phyloP scores from a whole-genome alignment of 208 protist genomes.

The Leishmania martiniquensis region DNA sequence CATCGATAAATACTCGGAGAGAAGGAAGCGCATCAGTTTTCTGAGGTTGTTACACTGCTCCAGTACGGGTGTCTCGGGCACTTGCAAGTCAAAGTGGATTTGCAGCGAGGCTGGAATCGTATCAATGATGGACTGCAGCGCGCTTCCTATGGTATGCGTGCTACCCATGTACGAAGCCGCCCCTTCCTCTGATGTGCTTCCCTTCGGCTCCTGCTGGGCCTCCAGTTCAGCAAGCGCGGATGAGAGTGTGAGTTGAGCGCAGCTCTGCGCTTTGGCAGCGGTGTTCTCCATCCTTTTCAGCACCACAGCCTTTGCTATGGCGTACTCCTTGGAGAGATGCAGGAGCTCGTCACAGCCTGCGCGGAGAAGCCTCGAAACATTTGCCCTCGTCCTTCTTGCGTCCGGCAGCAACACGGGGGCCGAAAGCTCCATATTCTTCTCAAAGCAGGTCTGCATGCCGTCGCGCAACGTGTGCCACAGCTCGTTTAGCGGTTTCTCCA shows the following conservation, averaged over 20 bases:
- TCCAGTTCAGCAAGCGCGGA: constrained; percentile 30
- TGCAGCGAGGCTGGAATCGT: constrained; percentile 31
- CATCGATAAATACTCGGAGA: constrained; percentile 37
- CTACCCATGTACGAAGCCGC: neutral
- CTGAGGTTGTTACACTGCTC: constrained; percentile 17
- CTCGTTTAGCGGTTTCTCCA: constrained; percentile 26
- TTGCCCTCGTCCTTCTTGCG: constrained; percentile 10
- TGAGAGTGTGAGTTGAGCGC: constrained; percentile 6
- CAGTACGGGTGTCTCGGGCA: constrained; percentile 15
- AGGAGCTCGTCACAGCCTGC: constrained; percentile 1
- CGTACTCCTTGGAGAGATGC: constrained; percentile 18
- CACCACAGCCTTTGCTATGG: constrained; percentile 7
- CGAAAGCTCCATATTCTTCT: constrained; percentile 8
- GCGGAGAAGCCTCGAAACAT: constrained; percentile 16
- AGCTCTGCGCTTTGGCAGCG: neutral
- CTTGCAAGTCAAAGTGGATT: constrained; percentile 33
- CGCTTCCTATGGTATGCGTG: constrained; percentile 7
- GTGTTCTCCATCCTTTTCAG: constrained; percentile 5
- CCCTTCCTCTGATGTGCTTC: neutral
- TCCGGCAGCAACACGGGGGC: constrained; percentile 17
- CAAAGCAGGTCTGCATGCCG: constrained; percentile 11
- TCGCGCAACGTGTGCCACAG: constrained; percentile 5
- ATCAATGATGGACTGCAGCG: constrained; percentile 30
- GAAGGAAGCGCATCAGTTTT: constrained; percentile 21
- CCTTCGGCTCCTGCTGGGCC: constrained; percentile 8